Base-by-base conservation (phyloP, 306 rosid genomes). In the Prinsepia uniflora region DNA sequence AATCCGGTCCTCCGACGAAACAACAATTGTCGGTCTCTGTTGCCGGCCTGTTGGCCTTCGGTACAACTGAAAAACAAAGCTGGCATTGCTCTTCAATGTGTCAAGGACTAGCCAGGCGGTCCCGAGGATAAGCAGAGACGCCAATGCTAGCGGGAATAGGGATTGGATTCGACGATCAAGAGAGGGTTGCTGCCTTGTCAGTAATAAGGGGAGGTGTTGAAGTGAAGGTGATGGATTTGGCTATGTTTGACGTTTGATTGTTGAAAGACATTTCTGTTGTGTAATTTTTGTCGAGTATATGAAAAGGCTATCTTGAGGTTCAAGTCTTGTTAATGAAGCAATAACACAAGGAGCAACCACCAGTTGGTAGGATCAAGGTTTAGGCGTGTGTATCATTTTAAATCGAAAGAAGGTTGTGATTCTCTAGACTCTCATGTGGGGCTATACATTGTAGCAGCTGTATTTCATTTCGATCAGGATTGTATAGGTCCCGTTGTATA, bases 361-460 rank as follows among this genome's bases (percentile, higher is more conserved):
- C 87, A 78, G 97, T 88, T 85, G 91, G 94, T 94, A 39, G 83
- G 86, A 87, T 87, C 49, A 71, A 56, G 76, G 55, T 68, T 80
- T 79, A 34, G 48, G 43, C 9, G 71, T 80, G 54, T 81, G 72
- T 76, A 46, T 42, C 55, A 41, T 34, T 49, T 74, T 80, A 78
- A 47, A 39, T 79, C 63, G 75, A 79, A 85, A 76, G 39, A 78
- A 74, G 56, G 67, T 9, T 60, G 62, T 15, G 19, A 10, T 8
- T 55, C 42, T 39, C 3, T 57, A 18, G 39, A 3, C 41, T 74
- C 15, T 39, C 1, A 67, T 56, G 67, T 65, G 63, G 75, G 30
- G 60, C 59, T 30, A 8, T 18, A 15, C 10, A 42, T 30, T 6
- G 71, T 67, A 49, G 34, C 36, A 30, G n/a, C n/a, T 24, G 30